A percentile compares a stretch with the other conserved stretches of the same genome.
phyloP scores from a whole-genome alignment of 2,329 filamentous ascomycete genomes.

The Pleomassaria siparia region DNA sequence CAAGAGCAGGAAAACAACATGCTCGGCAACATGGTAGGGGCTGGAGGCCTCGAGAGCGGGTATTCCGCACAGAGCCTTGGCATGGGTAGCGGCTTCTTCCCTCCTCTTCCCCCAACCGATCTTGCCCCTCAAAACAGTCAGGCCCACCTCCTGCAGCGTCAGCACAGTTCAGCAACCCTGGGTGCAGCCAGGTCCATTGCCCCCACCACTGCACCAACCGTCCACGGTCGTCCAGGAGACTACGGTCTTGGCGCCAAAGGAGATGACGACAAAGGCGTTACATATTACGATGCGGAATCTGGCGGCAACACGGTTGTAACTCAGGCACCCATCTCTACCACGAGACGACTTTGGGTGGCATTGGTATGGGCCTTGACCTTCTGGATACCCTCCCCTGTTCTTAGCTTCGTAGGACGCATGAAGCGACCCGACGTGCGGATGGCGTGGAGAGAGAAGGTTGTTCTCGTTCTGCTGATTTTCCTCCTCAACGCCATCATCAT shows the following conservation, averaged over 20 bases:
- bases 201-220: conserved; percentile 65
- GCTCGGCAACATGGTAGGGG: conserved; percentile 55
- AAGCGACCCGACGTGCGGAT: conserved; percentile 94
- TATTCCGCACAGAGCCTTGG: conserved; percentile 65
- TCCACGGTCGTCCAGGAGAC: conserved; percentile 63
- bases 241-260: conserved; percentile 89
- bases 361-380: conserved; percentile 87
- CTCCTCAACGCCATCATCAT: conserved; percentile 79
- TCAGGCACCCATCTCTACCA: conserved; percentile 63
- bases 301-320: conserved; percentile 76
- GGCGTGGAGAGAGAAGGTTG: conserved; percentile 95
- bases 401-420: conserved; percentile 87
- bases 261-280: conserved; percentile 58
- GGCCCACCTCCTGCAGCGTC: conserved; percentile 66
- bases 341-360: conserved; percentile 75
- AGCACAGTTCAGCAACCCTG: conserved; percentile 48
- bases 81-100: conserved; percentile 67
- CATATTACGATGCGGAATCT: conserved; percentile 76
- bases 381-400: conserved; percentile 86
- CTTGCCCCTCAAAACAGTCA: conserved; percentile 67
- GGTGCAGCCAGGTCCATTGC: conserved; percentile 47
- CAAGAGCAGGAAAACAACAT: conserved; percentile 50
- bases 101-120: conserved; percentile 55
- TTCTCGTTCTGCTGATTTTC: conserved; percentile 77
- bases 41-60: conserved; percentile 67